Base-by-base conservation (phyloP, 2,329 filamentous ascomycete species). In the Botrytis deweyae region DNA sequence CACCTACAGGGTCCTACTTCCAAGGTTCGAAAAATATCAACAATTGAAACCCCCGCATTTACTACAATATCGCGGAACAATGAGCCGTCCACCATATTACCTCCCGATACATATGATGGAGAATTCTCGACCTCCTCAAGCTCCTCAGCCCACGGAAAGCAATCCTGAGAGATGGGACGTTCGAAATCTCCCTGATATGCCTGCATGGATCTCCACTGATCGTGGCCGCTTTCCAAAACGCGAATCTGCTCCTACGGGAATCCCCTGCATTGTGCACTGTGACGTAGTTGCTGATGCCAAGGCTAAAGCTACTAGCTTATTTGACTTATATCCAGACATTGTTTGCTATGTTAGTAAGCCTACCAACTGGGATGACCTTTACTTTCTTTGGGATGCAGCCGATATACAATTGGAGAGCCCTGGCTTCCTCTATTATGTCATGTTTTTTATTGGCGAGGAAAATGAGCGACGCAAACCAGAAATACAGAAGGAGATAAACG, bases 311-410 rank as follows among this genome's bases (percentile, higher is more conserved):
- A 36, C 52, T n/a, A 40, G 52, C 25, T 69, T 76, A 61, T 29
- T 72, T 64, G 3, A 64, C 2, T 20, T 33, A 70, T 77, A 70
- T 29, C 69, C 67, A 18, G 46, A 36, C 7, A 44, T 76, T 36
- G 71, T 73, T 22, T 66, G 74, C 22, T 22, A 55, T 18, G 68
- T 78, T 38, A 65, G 46, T 5, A 65, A 70, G 18, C 74, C 76
- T 20, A 72, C 70, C 7, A n/a, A 64, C 18, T 80, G 78, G 77
- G 62, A 75, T n/a, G 76, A 79, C 68, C 75, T 82, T 4, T 78
- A 81, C 71, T 55, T 77, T 14, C 82, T 80, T 70, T 82, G 81
- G 73, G 81, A 82, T 76, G 76, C 76, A 7, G 76, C 78, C 44
- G 81, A 82, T 74, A 76, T 81, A 20, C 78, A 76, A 58, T 67